Base-by-base conservation (phyloP, 768 basidiomycete genomes). In the Rickenella mellea region DNA sequence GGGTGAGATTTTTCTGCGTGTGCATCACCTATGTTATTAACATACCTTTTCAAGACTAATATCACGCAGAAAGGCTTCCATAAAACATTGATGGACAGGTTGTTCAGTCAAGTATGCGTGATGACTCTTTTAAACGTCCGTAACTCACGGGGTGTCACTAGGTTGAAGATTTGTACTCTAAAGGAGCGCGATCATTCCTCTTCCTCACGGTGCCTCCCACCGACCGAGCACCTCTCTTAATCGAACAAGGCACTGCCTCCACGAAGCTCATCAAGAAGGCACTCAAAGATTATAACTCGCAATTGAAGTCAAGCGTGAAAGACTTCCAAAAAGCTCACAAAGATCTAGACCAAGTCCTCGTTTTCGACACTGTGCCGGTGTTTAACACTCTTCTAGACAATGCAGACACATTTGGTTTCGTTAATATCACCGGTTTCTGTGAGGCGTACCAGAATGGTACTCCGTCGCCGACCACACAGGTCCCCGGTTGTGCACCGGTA, bases 361-460 rank as follows among this genome's bases (percentile, higher is more conserved):
- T 78, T 1, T 76, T 79, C 49, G 73, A 79, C 51, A 72, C 76
- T 1, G 70, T 71, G 39, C 69, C 70, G 1, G 59, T 80, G 9
- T 80, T 80, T 58, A 78, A 79, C 46, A 67, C 62, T 6, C 64
- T 80, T 6, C 62, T 80, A 27, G 68, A 80, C 48, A 63, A 72
- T 19, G 69, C 71, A 28, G 48, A 59, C 27, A 63, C 68, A 5
- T 67, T 80, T 24, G 75, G 76, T 7, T 80, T 75, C 43, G 69
- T 72, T 20, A 78, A 81, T 42, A 49, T 61, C 1, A 80, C 77
- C 1, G 78, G 78, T 3, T 82, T 61, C 44, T 78, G 77, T 51
- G 64, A 65, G 21, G 73, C 70, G 2, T 81, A 81, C 54, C 58
- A 73, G 54, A 75, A 73, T 48, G 78, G 78, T 8, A 77, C 75